Percentiles rank a stretch among this genome's conserved stretches.
Conservation (phyloP, 2,329 filamentous ascomycete genomes). For the Aureobasidium sp. region DNA sequence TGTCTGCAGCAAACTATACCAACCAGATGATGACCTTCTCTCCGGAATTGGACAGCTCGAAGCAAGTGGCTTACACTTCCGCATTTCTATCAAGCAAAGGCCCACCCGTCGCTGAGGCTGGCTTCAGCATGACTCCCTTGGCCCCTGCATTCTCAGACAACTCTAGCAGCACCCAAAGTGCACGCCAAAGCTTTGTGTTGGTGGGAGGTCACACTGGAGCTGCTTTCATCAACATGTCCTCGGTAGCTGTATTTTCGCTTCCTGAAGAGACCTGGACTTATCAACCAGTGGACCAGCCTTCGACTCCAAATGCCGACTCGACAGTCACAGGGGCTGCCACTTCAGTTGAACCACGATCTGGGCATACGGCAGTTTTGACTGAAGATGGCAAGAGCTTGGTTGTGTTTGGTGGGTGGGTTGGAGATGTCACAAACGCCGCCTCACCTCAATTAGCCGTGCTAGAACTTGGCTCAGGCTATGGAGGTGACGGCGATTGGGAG, state of each 20-base stretch:
- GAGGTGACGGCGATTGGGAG: slow-evolving; percentile 54
- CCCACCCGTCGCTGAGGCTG: slow-evolving; percentile 72
- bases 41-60: slow-evolving; percentile 31
- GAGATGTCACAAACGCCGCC: slow-evolving; percentile 67
- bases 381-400: slow-evolving; percentile 72
- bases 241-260: slow-evolving; percentile 76
- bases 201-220: slow-evolving; percentile 75
- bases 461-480: slow-evolving; percentile 67
- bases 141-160: slow-evolving; percentile 60
- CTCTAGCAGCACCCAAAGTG: slow-evolving; percentile 51
- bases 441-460: slow-evolving; percentile 75
- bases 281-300: slow-evolving; percentile 53
- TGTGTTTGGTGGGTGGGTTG: slow-evolving; percentile 88
- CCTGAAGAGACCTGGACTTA: slow-evolving; percentile 86
- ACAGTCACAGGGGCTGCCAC: not conserved
- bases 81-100: slow-evolving; percentile 48
- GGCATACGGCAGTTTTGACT: slow-evolving; percentile 77
- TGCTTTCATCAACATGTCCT: slow-evolving; percentile 93
- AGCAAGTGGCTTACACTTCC: slow-evolving; percentile 12
- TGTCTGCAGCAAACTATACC: slow-evolving; percentile 67
- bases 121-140: slow-evolving; percentile 74
- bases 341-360: slow-evolving; percentile 70
- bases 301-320: slow-evolving; percentile 22
- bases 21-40: slow-evolving; percentile 67
- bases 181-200: slow-evolving; percentile 72